These are phyloP conservation scores for Toxoplasma gondii DNA, from an alignment of 169 alveolate species.

Conservation along the genomic window DNA sequence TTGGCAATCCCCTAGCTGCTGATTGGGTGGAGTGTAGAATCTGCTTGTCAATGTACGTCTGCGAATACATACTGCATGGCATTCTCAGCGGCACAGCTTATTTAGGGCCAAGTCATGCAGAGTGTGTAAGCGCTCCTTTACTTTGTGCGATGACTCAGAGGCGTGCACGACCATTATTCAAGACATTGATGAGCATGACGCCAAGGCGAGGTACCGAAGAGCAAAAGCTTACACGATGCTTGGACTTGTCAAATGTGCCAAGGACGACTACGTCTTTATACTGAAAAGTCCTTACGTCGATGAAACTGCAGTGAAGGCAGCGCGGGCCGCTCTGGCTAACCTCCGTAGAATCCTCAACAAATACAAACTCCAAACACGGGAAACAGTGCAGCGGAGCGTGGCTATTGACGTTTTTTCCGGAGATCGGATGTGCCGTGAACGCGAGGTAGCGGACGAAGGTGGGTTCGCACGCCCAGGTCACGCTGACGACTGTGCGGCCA, in stretches of 20 bases:
- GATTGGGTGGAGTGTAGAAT: too few relatives aligned
- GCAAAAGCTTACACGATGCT: constrained; percentile 55
- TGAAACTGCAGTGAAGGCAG: constrained; percentile 47
- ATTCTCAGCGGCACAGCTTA: too few relatives aligned
- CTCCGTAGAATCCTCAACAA: constrained; percentile 41
- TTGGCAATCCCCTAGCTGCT: too few relatives aligned
- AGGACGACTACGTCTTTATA: constrained; percentile 57
- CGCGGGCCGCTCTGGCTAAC: constrained; percentile 47
- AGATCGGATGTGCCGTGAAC: background rate
- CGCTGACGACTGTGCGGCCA: background rate
- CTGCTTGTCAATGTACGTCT: too few relatives aligned
- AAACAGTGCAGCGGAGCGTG: constrained; percentile 13
- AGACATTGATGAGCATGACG: constrained; percentile 67
- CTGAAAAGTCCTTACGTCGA: constrained; percentile 59
- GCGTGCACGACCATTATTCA: constrained; percentile 68
- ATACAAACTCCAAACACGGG: constrained; percentile 29
- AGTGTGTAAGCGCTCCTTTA: background rate
- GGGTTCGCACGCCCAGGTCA: background rate
- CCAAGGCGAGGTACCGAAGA: constrained; percentile 61
- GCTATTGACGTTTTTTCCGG: constrained; percentile 23
- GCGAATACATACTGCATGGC: too few relatives aligned
- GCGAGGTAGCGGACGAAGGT: background rate
- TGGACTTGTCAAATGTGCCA: constrained; percentile 62
- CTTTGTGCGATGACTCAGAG: background rate
- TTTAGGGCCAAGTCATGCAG: background rate